Evolutionary conservation across 768 basidiomycete species (phyloP).

Genomic region (Lactarius evosmus): DNA sequence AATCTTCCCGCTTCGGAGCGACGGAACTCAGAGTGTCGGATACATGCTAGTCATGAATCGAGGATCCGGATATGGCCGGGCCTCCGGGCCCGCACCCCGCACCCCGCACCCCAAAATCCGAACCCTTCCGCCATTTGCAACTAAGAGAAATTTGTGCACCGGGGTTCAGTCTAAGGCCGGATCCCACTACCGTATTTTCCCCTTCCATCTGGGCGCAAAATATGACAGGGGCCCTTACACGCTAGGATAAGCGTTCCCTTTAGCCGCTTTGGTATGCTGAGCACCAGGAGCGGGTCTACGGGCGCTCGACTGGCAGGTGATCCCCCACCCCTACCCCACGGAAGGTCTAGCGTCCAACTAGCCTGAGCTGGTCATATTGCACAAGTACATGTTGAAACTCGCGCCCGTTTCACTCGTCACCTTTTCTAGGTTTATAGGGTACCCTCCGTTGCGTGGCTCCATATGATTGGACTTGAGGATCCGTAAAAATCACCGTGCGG

Average conservation of each 20-base stretch:
- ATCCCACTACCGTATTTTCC: neutral
- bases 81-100: neutral
- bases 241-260: neutral
- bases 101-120: neutral
- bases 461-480: conserved; percentile 8
- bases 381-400: neutral
- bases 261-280: neutral
- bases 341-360: neutral
- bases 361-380: neutral
- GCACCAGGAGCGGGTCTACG: neutral
- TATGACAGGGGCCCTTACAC: neutral
- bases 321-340: neutral
- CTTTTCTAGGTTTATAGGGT: neutral
- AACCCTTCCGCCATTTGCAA: neutral
- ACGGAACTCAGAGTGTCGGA: neutral
- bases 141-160: neutral
- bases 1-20: neutral
- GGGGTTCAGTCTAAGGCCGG: neutral
- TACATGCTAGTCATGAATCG: too few species aligned
- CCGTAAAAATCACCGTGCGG: neutral
- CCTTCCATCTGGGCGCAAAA: neutral
- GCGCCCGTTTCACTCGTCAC: neutral
- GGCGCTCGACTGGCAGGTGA: neutral
- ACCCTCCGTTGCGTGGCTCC: conserved; percentile 3
- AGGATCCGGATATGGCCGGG: neutral